Percentiles rank a stretch among this genome's conserved stretches.
Evolutionary conservation across 2,329 filamentous ascomycete genomes (phyloP).

Genomic region (Paracorniculantispora psalliotae): DNA sequence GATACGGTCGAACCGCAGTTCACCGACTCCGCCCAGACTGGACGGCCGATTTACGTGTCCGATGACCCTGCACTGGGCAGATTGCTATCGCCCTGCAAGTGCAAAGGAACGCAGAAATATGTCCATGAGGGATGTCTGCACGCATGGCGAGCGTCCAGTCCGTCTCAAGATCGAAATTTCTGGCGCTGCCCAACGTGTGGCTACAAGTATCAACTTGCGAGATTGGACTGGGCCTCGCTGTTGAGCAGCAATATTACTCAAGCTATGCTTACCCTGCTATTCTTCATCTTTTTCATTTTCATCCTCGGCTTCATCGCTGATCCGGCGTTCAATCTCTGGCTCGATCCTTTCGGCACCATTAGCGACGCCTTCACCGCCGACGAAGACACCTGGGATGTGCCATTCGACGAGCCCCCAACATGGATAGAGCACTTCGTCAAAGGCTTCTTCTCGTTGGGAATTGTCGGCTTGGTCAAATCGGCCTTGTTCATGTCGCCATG

Average conservation of each 20-base stretch:
- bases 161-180: conserved; percentile 61
- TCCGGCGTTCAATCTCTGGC: conserved; percentile 82
- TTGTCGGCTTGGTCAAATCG: conserved; percentile 80
- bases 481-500: conserved; percentile 69
- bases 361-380: conserved; percentile 43
- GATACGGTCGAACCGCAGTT: conserved; percentile 57
- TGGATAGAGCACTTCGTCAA: conserved; percentile 87
- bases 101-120: conserved; percentile 88
- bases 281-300: conserved; percentile 71
- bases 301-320: conserved; percentile 86
- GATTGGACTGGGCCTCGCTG: conserved; percentile 69
- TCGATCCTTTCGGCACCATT: conserved; percentile 68
- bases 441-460: conserved; percentile 81
- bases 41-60: conserved; percentile 58
- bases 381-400: conserved; percentile 30
- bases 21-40: conserved; percentile 28
- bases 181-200: conserved; percentile 86
- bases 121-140: conserved; percentile 89
- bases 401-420: conserved; percentile 47
- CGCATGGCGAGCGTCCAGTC: conserved; percentile 73
- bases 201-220: conserved; percentile 74
- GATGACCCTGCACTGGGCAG: conserved; percentile 69
- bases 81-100: conserved; percentile 84
- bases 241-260: conserved; percentile 64
- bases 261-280: conserved; percentile 62